phyloP scores from a whole-genome alignment of 2,329 filamentous ascomycete genomes.

The Aureobasidium sp. region DNA sequence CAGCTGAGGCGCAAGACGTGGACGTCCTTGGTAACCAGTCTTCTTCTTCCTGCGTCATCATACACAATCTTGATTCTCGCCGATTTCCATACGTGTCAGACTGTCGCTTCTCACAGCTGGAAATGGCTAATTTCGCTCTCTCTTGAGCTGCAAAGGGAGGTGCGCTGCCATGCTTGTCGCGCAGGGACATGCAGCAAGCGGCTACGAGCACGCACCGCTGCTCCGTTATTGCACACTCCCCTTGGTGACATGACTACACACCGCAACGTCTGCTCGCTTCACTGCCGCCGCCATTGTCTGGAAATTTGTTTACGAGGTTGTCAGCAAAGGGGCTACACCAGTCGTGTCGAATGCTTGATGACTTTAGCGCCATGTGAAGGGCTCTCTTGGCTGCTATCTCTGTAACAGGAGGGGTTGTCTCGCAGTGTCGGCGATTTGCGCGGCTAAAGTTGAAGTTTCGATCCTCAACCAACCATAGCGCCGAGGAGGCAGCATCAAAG shows the following conservation, averaged over 20 bases:
- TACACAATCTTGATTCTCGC: not conserved
- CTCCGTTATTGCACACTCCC: not conserved
- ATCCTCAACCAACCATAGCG: constrained; percentile 5
- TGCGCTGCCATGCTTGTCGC: not conserved
- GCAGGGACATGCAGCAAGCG: constrained; percentile 9
- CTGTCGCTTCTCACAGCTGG: not conserved
- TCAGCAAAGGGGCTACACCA: not conserved
- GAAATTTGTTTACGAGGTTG: not conserved
- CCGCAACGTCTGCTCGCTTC: constrained; percentile 12
- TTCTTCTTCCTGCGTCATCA: constrained; percentile 4
- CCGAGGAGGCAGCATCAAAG: not conserved
- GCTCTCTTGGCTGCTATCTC: not conserved
- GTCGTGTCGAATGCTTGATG: not conserved
- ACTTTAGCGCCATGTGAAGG: not conserved
- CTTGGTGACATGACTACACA: constrained; percentile 6
- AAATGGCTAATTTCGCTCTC: not conserved
- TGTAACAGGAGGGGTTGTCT: not conserved
- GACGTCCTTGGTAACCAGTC: not conserved
- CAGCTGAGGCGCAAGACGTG: constrained; percentile 1
- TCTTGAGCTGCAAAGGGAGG: not conserved
- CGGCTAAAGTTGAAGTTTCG: constrained; percentile 11
- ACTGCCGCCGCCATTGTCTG: not conserved
- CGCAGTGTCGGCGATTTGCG: not conserved
- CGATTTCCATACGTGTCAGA: not conserved
- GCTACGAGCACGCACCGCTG: constrained; percentile 4